Conservation (phyloP, 352 stramenopile genomes). For the Peronospora farinosa region DNA sequence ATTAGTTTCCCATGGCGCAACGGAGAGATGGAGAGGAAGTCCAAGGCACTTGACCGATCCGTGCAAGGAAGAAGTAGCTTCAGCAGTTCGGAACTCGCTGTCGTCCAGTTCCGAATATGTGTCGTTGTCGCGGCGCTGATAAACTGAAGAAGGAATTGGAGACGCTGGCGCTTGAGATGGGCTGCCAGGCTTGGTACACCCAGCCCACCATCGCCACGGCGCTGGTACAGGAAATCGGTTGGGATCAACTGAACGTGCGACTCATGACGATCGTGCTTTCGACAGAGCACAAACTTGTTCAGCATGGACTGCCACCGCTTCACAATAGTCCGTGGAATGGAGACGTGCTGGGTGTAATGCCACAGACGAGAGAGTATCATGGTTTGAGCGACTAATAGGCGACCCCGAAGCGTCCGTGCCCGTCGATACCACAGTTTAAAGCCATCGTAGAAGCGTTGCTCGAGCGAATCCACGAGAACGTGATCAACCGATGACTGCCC, state of each 20-base stretch:
- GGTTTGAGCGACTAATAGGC: conserved; percentile 4
- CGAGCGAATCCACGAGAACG: neutral
- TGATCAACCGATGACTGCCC: neutral
- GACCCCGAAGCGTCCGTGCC: neutral
- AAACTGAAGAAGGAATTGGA: neutral
- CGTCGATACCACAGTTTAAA: conserved; percentile 2
- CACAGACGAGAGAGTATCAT: conserved; percentile 5
- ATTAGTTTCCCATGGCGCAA: too few relatives aligned
- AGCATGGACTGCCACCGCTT: conserved; percentile 1
- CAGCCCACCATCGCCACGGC: neutral
- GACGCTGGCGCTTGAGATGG: neutral
- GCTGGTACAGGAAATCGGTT: neutral
- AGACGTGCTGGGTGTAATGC: conserved; percentile 1
- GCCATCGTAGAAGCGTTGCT: neutral
- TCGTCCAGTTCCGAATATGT: neutral
- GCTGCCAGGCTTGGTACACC: neutral
- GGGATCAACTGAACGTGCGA: neutral
- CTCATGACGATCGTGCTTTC: neutral
- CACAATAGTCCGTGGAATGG: neutral
- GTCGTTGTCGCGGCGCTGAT: neutral
- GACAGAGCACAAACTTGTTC: neutral
- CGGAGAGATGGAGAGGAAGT: too few relatives aligned
- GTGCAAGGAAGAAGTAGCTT: neutral
- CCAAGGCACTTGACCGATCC: neutral
- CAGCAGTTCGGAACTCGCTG: neutral